Evolutionary conservation across 352 stramenopile species (phyloP), one percentile per base, ranked within the genome.

Genomic region (Thalassiosira mediterranea): DNA sequence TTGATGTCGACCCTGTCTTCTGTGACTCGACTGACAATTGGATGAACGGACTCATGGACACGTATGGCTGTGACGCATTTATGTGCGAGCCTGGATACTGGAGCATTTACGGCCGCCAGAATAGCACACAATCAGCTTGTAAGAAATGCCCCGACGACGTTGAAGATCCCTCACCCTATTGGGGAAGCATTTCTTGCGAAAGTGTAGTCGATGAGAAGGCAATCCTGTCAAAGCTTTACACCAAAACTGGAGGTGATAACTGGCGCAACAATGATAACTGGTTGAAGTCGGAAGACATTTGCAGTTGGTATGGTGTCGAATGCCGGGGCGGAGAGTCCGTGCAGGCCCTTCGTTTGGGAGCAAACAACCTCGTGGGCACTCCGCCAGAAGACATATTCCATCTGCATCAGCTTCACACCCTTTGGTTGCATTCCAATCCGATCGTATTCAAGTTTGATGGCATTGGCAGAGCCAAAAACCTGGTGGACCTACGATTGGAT

Each of bases 391-490:
- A 88, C 47, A 64, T 91, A 17, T 93, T 84, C 62, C 7, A 46
- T 8, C 66, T 91, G 19, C 56, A 74, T 31, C 81, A 90, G 53
- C 57, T 94, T 17, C 76, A 89, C 37, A 76, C 73, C n/a, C 64
- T 93, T 19, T 88, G 86, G 84, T 38, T 93, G 4, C 68, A 90
- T 54, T 78, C 77, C 0, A 93, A 93, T 65, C 81, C 75, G 3
- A 88, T 94, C 42, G 56, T 84, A n/a, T 88, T 94, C 32, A 88
- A 79, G 44, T 93, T 94, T 66, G 71, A 87, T 8, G 87, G 85
- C 21, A 94, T 94, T 71, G 83, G 60, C 34, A 79, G 84, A 56
- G 88, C 88, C 2, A 58, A 73, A 37, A 90, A 84, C 42, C 72
- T 94, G 8, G 65, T 80, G 31, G 84, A 84, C 58, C 68, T 94